Base-by-base conservation (phyloP, 768 basidiomycete genomes). In the Russula dissimulans region DNA sequence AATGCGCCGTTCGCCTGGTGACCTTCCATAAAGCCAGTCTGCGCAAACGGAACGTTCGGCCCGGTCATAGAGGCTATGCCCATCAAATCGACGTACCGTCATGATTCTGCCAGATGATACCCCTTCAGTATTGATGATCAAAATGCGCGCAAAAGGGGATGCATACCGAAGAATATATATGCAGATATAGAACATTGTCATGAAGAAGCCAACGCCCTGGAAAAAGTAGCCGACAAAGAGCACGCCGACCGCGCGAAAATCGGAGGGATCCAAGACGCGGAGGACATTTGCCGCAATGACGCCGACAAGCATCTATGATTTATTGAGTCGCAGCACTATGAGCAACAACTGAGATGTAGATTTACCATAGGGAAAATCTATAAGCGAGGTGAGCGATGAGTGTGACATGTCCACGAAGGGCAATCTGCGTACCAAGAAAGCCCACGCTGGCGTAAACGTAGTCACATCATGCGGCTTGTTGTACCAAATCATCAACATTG, bases 401-500 rank as follows among this genome's bases (percentile, higher is more conserved):
- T 41, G n/a, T 39, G 29, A 17, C 36, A 36, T n/a, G 12, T 39
- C 46, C 26, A 54, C n/a, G 7, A 45, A 51, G 17, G 41, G 41
- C n/a, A 42, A 29, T 65, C 38, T 12, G 69, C 74, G 47, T 48
- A 77, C 76, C 63, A 78, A 62, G 64, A 73, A 71, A 17, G 71
- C 72, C 70, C 71, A 72, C 0, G 71, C 71, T 0, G 72, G 71
- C 5, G 72, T 72, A 62, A 79, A 78, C 22, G 71, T 70, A 12
- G 62, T 67, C 54, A 79, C 56, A 43, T 79, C 77, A 61, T 79
- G 78, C 5, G 78, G 76, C 51, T 76, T 67, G 56, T 77, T 77
- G 68, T 76, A 79, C 77, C 77, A 80, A 46, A 79, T 75, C 74
- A 77, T 75, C 52, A 79, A 66, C 78, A 79, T 78, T 6, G 75